A percentile compares a stretch with the other conserved stretches of the same genome.
These are phyloP conservation scores for Alternaria longipes DNA, from an alignment of 2,329 filamentous ascomycete genomes.

Conservation along the genomic window DNA sequence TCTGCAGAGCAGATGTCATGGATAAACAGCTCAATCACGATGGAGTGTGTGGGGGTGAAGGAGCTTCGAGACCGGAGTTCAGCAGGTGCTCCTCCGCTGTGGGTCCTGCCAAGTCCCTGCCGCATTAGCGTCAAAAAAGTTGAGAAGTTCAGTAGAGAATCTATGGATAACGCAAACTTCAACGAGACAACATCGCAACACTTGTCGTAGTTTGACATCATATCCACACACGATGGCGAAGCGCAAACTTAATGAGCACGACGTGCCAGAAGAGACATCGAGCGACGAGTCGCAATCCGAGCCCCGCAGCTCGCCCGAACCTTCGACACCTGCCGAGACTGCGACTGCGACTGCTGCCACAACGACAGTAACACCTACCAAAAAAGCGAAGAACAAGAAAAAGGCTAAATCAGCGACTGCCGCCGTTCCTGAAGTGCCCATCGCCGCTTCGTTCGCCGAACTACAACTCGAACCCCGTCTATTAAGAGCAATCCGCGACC, in stretches of 20 bases:
- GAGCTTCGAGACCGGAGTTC: background rate
- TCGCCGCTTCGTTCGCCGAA: slow-evolving; percentile 69
- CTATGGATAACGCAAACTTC: slow-evolving; percentile 12
- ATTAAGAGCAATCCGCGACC: slow-evolving; percentile 83
- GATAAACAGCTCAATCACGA: background rate
- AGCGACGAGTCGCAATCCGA: slow-evolving; percentile 35
- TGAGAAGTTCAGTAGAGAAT: slow-evolving; percentile 4
- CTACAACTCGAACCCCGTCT: slow-evolving; percentile 85
- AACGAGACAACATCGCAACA: slow-evolving; percentile 5
- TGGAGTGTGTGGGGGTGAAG: background rate
- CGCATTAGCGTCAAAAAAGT: slow-evolving; percentile 34
- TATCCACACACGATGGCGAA: slow-evolving; percentile 41
- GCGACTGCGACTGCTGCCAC: background rate
- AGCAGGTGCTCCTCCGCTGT: slow-evolving; percentile 19
- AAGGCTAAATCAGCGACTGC: slow-evolving; percentile 4
- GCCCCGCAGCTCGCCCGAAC: slow-evolving; percentile 18
- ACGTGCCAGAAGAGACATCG: slow-evolving; percentile 53
- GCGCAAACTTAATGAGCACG: slow-evolving; percentile 60
- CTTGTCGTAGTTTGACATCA: background rate
- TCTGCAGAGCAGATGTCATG: background rate
- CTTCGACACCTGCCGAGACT: background rate
- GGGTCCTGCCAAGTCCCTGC: slow-evolving; percentile 16
- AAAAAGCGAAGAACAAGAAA: slow-evolving; percentile 6
- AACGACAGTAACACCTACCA: background rate
- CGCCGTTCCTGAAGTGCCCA: background rate